Evolutionary conservation across 2,329 filamentous ascomycete species (phyloP).

Genomic region (Teratosphaeria epicoccoides): DNA sequence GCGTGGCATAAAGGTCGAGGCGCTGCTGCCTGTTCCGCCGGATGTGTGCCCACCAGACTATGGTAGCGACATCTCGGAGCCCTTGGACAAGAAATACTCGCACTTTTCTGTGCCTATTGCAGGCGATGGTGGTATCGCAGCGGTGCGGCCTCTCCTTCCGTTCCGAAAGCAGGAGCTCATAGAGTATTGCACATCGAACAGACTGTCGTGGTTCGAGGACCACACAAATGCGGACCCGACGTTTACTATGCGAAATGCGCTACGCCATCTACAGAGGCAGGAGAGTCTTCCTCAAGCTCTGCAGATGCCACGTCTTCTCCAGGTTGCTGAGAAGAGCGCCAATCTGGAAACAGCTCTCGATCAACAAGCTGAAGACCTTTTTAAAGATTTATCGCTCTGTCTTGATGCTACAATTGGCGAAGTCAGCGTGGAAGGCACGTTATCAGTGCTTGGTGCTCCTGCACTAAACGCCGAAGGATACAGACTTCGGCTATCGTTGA

Average conservation of each 20-base stretch:
- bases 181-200: conserved; percentile 59
- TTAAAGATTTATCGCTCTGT: conserved; percentile 36
- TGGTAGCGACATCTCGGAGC: conserved; percentile 40
- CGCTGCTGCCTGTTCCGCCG: conserved; percentile 48
- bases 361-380: conserved; percentile 43
- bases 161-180: conserved; percentile 66
- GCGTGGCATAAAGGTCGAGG: conserved; percentile 13
- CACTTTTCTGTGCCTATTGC: not conserved
- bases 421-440: not conserved
- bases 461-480: not conserved
- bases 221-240: conserved; percentile 68
- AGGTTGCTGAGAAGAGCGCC: conserved; percentile 46
- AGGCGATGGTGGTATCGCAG: conserved; percentile 49
- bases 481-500: not conserved
- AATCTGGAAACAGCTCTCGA: conserved; percentile 36
- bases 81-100: conserved; percentile 19
- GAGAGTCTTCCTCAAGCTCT: conserved; percentile 59
- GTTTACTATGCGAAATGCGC: conserved; percentile 68
- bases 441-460: not conserved
- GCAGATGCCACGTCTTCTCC: conserved; percentile 52
- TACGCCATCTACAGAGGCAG: conserved; percentile 54
- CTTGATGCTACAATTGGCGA: not conserved
- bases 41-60: conserved; percentile 64
- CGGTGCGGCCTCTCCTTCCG: conserved; percentile 58
- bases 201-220: conserved; percentile 72